Evolutionary conservation across 176 grass and related monocot genomes (phyloP), one percentile per base, ranked within the genome.

Genomic region (Musa itinerans): DNA sequence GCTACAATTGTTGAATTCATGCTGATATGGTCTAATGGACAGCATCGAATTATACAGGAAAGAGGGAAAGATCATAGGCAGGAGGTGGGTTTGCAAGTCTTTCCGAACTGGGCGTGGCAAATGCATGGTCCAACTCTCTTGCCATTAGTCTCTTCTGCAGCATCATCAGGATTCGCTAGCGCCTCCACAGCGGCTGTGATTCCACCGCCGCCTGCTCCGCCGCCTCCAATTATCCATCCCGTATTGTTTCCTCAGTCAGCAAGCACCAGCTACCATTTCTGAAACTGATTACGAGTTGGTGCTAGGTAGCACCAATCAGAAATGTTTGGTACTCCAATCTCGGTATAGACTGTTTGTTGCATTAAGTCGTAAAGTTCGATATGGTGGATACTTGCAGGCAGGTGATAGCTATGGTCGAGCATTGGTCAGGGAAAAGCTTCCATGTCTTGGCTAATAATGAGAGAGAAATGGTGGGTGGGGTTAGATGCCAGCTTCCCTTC

Each of bases 101-200:
- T 75, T 61, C 74, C 84, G 3, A 24, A 69, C 50, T 84, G 81
- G 91, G 88, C 82, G 54, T 94, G 95, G 95, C 95, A 86, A 80
- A 69, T 79, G 88, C 90, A 85, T 54, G 87, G 82, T 50, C 68
- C 76, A 22, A 19, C 70, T 71, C 82, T 76, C 63, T 72, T 75
- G 78, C 85, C 86, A 54, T 80, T 76, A 63, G 76, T 83, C 69
- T 85, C 85, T 65, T 85, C 91, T 94, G 96, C 96, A 99, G 96
- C 96, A 99, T 99, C 96, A 99, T 99, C 96, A 99, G 96, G 96
- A 99, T 99, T 99, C 91, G 94, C 85, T 68, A 75, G 84, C 10
- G 21, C 75, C 58, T 24, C 59, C 59, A 48, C 50, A 1, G 61
- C 49, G 53, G 54, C 52, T 8, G 20, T 11, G 11, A 17, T 20